A percentile compares a stretch with the other conserved stretches of the same genome.
These are phyloP conservation scores for Sugiyamaella boreocaroliniensis DNA, from an alignment of 805 yeast genomes.

Conservation along the genomic window DNA sequence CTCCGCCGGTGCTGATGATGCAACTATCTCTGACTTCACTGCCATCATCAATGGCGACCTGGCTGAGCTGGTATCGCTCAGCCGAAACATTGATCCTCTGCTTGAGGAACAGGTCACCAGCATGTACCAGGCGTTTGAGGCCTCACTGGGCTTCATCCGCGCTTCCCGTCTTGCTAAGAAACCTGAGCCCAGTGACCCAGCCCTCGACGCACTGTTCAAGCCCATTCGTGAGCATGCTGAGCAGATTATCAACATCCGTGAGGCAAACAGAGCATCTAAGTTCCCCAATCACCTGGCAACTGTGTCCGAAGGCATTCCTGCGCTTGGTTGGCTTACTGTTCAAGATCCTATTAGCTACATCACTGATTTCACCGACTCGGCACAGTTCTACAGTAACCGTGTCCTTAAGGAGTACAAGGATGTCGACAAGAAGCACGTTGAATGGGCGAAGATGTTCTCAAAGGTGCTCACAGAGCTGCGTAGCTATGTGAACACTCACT, in stretches of 20 bases:
- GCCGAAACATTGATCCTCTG: conserved; percentile 48
- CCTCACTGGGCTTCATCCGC: conserved; percentile 47
- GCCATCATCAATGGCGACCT: conserved; percentile 46
- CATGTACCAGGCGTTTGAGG: conserved; percentile 45
- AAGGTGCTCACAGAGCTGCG: conserved; percentile 63
- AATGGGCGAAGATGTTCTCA: conserved; percentile 72
- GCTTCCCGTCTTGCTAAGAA: conserved; percentile 41
- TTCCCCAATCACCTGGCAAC: conserved; percentile 69
- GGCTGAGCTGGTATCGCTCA: conserved; percentile 51
- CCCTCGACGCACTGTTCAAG: conserved; percentile 47
- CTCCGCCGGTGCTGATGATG: conserved; percentile 14
- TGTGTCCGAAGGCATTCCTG: conserved; percentile 82
- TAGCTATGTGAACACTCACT: conserved; percentile 67
- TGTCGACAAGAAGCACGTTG: conserved; percentile 56
- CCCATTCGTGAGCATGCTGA: conserved; percentile 64
- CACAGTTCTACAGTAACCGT: conserved; percentile 91
- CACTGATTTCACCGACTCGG: conserved; percentile 80
- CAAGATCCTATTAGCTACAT: conserved; percentile 69
- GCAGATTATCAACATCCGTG: conserved; percentile 59
- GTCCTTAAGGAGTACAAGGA: conserved; percentile 80
- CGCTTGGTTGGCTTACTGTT: conserved; percentile 82
- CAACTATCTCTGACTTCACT: conserved; percentile 40
- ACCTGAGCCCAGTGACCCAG: conserved; percentile 53
- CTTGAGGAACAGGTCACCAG: conserved; percentile 43
- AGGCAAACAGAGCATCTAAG: conserved; percentile 62